Percentiles rank a stretch among this genome's conserved stretches.
phyloP scores from a whole-genome alignment of 257 asterid genomes.

The Scutellaria galericulata region DNA sequence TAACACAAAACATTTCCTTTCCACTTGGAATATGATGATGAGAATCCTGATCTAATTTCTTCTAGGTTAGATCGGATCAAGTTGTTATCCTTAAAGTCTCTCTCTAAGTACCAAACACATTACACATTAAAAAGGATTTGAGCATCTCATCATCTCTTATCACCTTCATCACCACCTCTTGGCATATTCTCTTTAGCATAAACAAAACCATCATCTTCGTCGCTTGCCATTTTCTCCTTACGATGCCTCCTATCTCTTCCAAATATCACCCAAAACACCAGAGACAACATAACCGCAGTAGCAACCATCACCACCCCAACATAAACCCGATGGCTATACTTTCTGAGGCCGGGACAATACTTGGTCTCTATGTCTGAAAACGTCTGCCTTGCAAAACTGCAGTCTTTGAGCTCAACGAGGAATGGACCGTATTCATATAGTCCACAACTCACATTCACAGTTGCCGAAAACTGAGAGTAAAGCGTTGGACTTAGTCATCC shows the following conservation, averaged over 20 bases:
- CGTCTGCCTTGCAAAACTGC: slow-evolving; percentile 72
- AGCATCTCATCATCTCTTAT: slow-evolving; percentile 5
- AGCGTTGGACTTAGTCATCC: slow-evolving; percentile 82
- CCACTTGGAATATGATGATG: not conserved
- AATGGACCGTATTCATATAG: slow-evolving; percentile 66
- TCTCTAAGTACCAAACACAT: not conserved
- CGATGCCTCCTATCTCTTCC: slow-evolving; percentile 89
- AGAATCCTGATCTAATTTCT: slow-evolving; percentile 58
- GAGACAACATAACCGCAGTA: slow-evolving; percentile 71
- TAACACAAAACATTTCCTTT: no score
- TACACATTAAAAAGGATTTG: not conserved
- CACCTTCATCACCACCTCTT: slow-evolving; percentile 34
- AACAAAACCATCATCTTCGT: slow-evolving; percentile 33
- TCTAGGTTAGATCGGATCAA: no score
- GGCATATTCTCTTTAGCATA: slow-evolving; percentile 64
- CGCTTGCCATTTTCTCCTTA: slow-evolving; percentile 48
- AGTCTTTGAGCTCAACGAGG: slow-evolving; percentile 72
- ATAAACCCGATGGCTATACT: slow-evolving; percentile 60
- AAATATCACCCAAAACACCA: slow-evolving; percentile 79
- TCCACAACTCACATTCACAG: slow-evolving; percentile 72
- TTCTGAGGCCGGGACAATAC: slow-evolving; percentile 71
- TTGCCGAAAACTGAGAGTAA: slow-evolving; percentile 68
- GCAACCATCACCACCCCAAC: slow-evolving; percentile 75
- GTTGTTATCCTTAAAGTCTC: no score
- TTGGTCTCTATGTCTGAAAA: slow-evolving; percentile 50